Evolutionary conservation across 2,329 filamentous ascomycete species (phyloP).

Genomic region (Pochonia chlamydosporia): DNA sequence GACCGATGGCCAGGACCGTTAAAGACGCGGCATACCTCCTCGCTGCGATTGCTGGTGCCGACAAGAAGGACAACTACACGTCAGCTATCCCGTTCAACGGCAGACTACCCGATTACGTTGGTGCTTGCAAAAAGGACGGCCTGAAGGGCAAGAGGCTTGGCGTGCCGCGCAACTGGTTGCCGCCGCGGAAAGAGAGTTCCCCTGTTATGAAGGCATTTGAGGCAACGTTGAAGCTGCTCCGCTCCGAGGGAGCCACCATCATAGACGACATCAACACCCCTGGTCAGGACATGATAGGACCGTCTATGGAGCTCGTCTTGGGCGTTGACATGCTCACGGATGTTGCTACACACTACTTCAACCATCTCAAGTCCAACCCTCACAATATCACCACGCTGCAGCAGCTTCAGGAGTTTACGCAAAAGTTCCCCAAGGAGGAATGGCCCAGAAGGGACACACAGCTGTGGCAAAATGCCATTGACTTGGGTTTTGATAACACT

Average conservation of each 20-base stretch:
- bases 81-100: conserved; percentile 50
- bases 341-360: conserved; percentile 46
- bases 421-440: conserved; percentile 42
- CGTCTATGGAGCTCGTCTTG: conserved; percentile 28
- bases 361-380: conserved; percentile 51
- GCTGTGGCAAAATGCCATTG: conserved; percentile 49
- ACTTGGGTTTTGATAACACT: conserved; percentile 47
- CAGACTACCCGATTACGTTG: conserved; percentile 53
- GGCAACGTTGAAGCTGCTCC: conserved; percentile 43
- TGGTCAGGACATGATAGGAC: conserved; percentile 13
- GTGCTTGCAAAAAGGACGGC: conserved; percentile 47
- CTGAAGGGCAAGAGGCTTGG: conserved; percentile 57
- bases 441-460: conserved; percentile 53
- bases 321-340: conserved; percentile 51
- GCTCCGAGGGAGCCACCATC: conserved; percentile 50
- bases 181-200: background rate
- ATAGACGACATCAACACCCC: conserved; percentile 34
- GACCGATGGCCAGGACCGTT: conserved; percentile 56
- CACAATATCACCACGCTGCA: conserved; percentile 44
- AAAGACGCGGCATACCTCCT: conserved; percentile 57
- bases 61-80: conserved; percentile 56
- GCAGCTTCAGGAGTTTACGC: conserved; percentile 51
- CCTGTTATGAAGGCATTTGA: conserved; percentile 36
- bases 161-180: conserved; percentile 43
- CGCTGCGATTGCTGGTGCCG: conserved; percentile 56